Conservation (phyloP, 2,329 filamentous ascomycete genomes). For the Colletotrichum sp. region DNA sequence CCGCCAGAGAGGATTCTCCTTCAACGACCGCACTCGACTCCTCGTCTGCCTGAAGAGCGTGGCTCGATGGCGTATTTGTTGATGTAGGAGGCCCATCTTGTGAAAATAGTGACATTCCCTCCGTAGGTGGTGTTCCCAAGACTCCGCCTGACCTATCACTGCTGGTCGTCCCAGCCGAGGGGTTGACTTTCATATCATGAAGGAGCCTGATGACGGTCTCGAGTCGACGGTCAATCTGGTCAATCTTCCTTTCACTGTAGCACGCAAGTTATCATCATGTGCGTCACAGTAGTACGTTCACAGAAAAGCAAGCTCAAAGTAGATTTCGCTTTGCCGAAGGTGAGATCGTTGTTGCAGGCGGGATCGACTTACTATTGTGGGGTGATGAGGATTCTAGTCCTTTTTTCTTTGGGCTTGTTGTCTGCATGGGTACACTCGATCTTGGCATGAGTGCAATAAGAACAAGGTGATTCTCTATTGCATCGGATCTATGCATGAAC, state of each 20-base stretch:
- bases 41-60: constrained; percentile 17
- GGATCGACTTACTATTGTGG: constrained; percentile 38
- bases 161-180: constrained; percentile 5
- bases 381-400: constrained; percentile 39
- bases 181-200: constrained; percentile 35
- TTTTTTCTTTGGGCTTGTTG: constrained; percentile 37
- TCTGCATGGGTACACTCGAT: constrained; percentile 40
- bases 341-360: background rate
- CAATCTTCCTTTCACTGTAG: constrained; percentile 41
- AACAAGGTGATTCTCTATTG: constrained; percentile 40
- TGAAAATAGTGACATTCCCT: background rate
- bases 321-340: background rate
- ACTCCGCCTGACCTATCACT: background rate
- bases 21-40: constrained; percentile 39
- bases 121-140: background rate
- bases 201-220: constrained; percentile 38
- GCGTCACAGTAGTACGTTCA: background rate
- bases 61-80: constrained; percentile 17
- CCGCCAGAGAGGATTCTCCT: constrained; percentile 49
- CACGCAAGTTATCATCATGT: background rate
- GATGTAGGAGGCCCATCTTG: background rate
- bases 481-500: constrained; percentile 34
- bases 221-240: constrained; percentile 40
- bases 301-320: rapidly evolving
- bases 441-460: constrained; percentile 39